Evolutionary conservation across 1,139 yeast genomes (phyloP), one percentile per base, ranked within the genome.

Genomic region (Candida sp.): DNA sequence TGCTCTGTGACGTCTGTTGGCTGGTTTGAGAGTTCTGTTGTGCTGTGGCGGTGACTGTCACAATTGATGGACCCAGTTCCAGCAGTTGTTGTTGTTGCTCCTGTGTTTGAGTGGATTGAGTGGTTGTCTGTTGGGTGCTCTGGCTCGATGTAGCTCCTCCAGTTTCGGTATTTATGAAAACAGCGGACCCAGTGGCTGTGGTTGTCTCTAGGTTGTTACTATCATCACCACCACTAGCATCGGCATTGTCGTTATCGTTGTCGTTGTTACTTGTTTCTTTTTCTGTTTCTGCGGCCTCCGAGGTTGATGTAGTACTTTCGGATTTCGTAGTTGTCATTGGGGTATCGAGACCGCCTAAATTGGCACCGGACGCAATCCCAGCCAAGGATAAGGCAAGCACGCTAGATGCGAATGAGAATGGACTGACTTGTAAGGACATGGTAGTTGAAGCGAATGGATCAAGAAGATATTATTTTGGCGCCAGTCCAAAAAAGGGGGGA

Each of bases 341-440:
- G 25, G 44, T 43, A 50, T 58, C 64, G 11, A 60, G 46, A 4
- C 64, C 60, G 27, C 63, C 63, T 8, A 61, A 54, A 28, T 51
- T 54, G 4, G 50, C 57, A 40, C 35, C 54, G 2, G 32, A 30
- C n/a, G 53, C 54, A 26, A 47, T 23, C 7, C 54, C 56, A 12
- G 58, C 44, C 30, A 63, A 44, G 1, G 65, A 55, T 8, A 63
- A 50, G 5, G 59, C 41, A 26, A 59, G 39, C 12, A 54, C 45
- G n/a, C 44, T 45, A 26, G 51, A 44, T 34, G 63, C 55, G 40
- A 50, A 47, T n/a, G 49, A 49, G 48, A 52, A 54, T 7, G 54
- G 53, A 28, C 52, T 47, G 12, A 58, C 32, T 56, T 62, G 65
- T 47, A 62, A 52, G 27, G 65, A 59, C 63, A 60, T 42, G 8